Base-by-base conservation (phyloP, 139 green algal genomes). In the Chlamydomonas sphaeroides region DNA sequence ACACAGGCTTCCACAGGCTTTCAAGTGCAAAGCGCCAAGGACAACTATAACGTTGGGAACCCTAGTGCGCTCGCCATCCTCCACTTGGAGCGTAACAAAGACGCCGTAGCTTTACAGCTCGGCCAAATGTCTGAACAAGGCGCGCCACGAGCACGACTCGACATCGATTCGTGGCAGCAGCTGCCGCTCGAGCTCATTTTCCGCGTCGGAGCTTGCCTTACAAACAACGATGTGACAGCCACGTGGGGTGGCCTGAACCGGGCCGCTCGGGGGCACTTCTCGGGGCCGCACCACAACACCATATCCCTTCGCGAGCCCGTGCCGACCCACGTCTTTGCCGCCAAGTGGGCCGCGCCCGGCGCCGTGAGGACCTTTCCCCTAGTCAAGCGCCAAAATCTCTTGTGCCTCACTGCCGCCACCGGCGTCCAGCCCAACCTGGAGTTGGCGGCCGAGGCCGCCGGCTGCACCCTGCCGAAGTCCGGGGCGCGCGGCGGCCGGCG, bases 211-310 rank as follows among this genome's bases (percentile, higher is more conserved):
- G 3, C 2, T 4, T 57, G 36, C 39, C 67, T 73, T 1, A 17
- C 7, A 38, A n/a, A n/a, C 67, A 73, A 73, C 35, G 67, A 73
- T 26, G 67, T 73, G 39, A 39, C 67, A 25, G 49, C 39, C 39
- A 73, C 67, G 15, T 21, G 57, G 39, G 39, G 67, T 5, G 39
- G 57, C 23, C 25, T 73, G n/a, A 10, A 45, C 67, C 35, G 36
- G 38, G 39, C 67, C 26, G 11, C 41, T 1, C 39, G 39, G 28
- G 67, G 4, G 39, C 38, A 59, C 7, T 28, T 73, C 4, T 7
- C 8, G 2, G 35, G 39, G 56, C 56, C 20, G 11, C 8, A 45
- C 5, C 51, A 56, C 67, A 73, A 26, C 33, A 48, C 67, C 26
- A 39, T 73, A 4, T 10, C 10, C 26, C 30, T 73, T 3, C 36